Percentiles rank a stretch among this genome's conserved stretches.
These are phyloP conservation scores for Xylaria palmicola DNA, from an alignment of 495 filamentous ascomycete genomes.

Conservation along the genomic window DNA sequence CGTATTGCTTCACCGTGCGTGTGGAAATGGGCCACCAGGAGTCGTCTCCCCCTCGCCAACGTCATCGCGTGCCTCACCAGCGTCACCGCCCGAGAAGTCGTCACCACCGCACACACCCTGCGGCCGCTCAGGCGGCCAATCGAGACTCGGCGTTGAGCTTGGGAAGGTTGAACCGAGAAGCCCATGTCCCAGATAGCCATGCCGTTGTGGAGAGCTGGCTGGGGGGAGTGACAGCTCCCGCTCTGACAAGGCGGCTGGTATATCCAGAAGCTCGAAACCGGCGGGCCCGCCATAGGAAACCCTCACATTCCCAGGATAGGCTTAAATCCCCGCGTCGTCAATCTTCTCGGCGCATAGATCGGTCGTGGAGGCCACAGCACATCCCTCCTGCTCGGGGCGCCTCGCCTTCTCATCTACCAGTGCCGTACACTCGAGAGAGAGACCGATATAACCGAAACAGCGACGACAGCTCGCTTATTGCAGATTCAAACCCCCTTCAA, in stretches of 20 bases:
- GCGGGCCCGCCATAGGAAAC: conserved; percentile 8
- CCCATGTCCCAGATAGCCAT: conserved; percentile 20
- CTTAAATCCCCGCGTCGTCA: conserved; percentile 16
- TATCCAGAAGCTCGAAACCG: conserved; percentile 14
- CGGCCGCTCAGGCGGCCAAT: background rate
- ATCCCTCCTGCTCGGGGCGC: conserved; percentile 17
- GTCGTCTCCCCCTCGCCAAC: conserved; percentile 18
- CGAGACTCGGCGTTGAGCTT: background rate
- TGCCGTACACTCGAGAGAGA: background rate
- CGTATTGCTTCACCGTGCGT: conserved; percentile 22
- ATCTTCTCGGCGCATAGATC: conserved; percentile 21
- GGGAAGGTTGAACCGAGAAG: conserved; percentile 15
- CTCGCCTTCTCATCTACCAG: conserved; percentile 5
- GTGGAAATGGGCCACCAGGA: conserved; percentile 26
- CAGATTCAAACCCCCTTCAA: conserved; percentile 4
- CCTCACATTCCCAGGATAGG: conserved; percentile 9
- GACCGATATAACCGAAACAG: conserved; percentile 18
- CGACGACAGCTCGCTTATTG: conserved; percentile 28
- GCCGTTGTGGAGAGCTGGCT: conserved; percentile 39
- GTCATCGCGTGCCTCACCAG: conserved; percentile 25
- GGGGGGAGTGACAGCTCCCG: conserved; percentile 26
- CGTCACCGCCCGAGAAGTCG: conserved; percentile 18
- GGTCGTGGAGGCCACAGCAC: conserved; percentile 28
- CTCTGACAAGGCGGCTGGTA: conserved; percentile 12
- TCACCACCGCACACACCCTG: conserved; percentile 11